Conservation (phyloP, 306 rosid genomes). For the Inga oerstediana region DNA sequence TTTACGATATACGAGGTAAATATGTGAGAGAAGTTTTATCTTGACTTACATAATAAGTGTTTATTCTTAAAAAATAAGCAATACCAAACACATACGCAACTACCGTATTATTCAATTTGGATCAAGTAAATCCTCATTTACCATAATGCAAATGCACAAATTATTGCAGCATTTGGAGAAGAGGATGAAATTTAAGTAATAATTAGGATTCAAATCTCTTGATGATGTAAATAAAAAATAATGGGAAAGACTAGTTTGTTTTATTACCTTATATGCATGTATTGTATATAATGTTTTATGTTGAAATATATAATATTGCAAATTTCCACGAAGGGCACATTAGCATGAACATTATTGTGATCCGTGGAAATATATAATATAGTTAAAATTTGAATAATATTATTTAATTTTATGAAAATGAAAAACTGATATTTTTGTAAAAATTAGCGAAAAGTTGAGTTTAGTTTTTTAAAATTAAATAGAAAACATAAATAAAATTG, state of each 20-base stretch:
- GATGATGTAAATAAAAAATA: neutral
- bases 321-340: too few relatives aligned
- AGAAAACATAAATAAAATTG: neutral
- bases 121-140: neutral
- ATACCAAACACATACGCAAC: neutral
- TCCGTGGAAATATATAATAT: too few relatives aligned
- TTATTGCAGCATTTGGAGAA: neutral
- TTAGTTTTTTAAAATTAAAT: neutral
- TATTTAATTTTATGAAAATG: too few relatives aligned
- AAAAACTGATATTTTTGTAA: too few relatives aligned
- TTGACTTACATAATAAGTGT: too few relatives aligned
- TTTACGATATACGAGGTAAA: too few relatives aligned
- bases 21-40: too few relatives aligned
- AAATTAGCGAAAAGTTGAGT: neutral
- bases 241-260: neutral
- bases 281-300: neutral
- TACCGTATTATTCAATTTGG: neutral
- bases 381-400: too few relatives aligned
- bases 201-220: neutral
- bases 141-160: neutral
- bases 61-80: too few relatives aligned
- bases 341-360: too few relatives aligned
- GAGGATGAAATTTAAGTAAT: neutral
- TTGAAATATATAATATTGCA: too few relatives aligned
- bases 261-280: neutral